These are phyloP conservation scores for Teratosphaeriaceae sp. DNA, from an alignment of 2,329 filamentous ascomycete genomes.

Conservation along the genomic window DNA sequence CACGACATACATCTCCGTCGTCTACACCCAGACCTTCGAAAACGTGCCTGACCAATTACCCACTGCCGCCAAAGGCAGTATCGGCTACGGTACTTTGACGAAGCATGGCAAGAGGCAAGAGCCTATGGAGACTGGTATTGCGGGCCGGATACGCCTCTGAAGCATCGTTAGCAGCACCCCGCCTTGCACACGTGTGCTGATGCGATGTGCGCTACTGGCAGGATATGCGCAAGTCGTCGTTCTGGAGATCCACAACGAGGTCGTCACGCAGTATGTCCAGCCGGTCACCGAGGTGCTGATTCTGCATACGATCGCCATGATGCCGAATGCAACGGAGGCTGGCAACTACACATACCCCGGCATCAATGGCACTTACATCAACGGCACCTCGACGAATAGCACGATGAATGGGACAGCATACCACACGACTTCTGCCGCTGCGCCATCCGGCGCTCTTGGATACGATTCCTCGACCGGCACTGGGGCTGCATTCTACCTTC, in stretches of 20 bases:
- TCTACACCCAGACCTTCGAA: constrained; percentile 28
- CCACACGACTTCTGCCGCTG: background rate
- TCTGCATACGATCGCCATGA: constrained; percentile 10
- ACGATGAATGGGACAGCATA: background rate
- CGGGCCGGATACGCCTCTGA: constrained; percentile 16
- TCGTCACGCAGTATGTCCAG: constrained; percentile 16
- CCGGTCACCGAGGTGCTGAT: constrained; percentile 15
- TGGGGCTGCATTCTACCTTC: background rate
- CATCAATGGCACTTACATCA: constrained; percentile 4
- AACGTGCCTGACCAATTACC: constrained; percentile 23
- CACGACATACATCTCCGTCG: constrained; percentile 18
- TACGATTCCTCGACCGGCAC: constrained; percentile 1
- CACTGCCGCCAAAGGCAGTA: constrained; percentile 17
- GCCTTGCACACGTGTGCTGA: constrained; percentile 11
- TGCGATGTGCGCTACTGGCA: constrained; percentile 5
- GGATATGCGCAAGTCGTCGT: constrained; percentile 3
- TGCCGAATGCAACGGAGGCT: constrained; percentile 5
- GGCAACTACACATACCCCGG: constrained; percentile 1
- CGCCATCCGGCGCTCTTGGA: background rate
- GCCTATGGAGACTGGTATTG: constrained; percentile 15
- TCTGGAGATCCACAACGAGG: constrained; percentile 15
- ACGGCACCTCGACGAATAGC: background rate
- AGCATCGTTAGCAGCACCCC: background rate
- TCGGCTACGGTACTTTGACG: constrained; percentile 23
- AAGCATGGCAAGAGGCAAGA: constrained; percentile 7